These are phyloP conservation scores for Xylaria curta DNA, from an alignment of 495 filamentous ascomycete species.

Conservation along the genomic window DNA sequence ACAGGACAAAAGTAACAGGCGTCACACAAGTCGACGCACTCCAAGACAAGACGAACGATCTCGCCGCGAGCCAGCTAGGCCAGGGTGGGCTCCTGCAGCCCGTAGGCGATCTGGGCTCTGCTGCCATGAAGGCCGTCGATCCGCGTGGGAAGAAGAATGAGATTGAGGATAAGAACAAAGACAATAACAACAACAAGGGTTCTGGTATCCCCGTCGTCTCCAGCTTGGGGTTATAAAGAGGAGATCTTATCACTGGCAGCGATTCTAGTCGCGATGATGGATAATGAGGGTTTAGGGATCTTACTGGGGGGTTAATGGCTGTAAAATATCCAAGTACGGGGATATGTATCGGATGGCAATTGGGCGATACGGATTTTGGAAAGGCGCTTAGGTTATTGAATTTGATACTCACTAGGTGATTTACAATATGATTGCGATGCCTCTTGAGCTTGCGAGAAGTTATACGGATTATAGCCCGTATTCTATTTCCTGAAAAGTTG, in stretches of 20 bases:
- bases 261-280: background rate
- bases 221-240: background rate
- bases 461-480: too few species aligned
- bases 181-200: background rate
- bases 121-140: constrained; percentile 70
- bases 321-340: background rate
- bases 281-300: background rate
- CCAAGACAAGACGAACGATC: constrained; percentile 66
- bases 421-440: background rate
- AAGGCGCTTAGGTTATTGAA: constrained; percentile 1
- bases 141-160: constrained; percentile 65
- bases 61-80: constrained; percentile 65
- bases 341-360: background rate
- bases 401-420: background rate
- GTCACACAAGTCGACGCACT: constrained; percentile 65
- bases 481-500: too few species aligned
- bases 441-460: too few species aligned
- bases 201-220: constrained; percentile 7
- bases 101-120: constrained; percentile 63
- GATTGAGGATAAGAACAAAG: constrained; percentile 24
- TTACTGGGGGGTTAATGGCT: background rate
- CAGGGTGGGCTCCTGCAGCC: constrained; percentile 67
- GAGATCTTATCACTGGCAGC: background rate
- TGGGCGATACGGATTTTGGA: background rate
- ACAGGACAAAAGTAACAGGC: constrained; percentile 70